A percentile compares a stretch with the other conserved stretches of the same genome.
phyloP scores from a whole-genome alignment of 257 asterid species.

The Nicotiana undulata region DNA sequence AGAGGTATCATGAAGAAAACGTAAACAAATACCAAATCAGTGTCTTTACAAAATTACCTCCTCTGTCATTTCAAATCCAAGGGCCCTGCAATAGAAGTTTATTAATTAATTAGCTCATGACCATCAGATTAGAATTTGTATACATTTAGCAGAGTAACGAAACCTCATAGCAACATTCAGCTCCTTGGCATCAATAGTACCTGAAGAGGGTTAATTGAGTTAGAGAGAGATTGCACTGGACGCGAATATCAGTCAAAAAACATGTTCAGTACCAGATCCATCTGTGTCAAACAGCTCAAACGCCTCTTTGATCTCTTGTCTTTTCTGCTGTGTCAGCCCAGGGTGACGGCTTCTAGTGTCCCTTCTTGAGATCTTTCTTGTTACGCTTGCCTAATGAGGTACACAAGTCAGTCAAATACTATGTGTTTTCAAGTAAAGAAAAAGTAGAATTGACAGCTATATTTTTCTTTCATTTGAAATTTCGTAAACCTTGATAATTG shows the following conservation, averaged over 20 bases:
- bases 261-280: slow-evolving; percentile 57
- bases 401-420: neutral
- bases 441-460: neutral
- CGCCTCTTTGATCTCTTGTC: slow-evolving; percentile 89
- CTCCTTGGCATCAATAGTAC: slow-evolving; percentile 86
- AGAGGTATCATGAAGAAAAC: neutral
- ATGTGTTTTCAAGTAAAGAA: neutral
- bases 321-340: slow-evolving; percentile 69
- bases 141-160: neutral
- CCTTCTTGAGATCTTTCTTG: slow-evolving; percentile 45
- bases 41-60: slow-evolving; percentile 44
- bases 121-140: neutral
- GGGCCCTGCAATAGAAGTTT: slow-evolving; percentile 64
- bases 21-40: neutral
- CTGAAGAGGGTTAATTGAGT: slow-evolving; percentile 26
- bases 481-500: neutral
- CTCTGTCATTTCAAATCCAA: slow-evolving; percentile 92
- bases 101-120: neutral
- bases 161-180: slow-evolving; percentile 98
- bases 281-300: slow-evolving; percentile 88
- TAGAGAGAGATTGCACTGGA: neutral
- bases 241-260: neutral
- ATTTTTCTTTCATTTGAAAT: neutral
- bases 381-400: slow-evolving; percentile 36
- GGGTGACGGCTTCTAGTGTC: slow-evolving; percentile 71